These are phyloP conservation scores for Pholiota conissans DNA, from an alignment of 768 basidiomycete species.

Conservation along the genomic window DNA sequence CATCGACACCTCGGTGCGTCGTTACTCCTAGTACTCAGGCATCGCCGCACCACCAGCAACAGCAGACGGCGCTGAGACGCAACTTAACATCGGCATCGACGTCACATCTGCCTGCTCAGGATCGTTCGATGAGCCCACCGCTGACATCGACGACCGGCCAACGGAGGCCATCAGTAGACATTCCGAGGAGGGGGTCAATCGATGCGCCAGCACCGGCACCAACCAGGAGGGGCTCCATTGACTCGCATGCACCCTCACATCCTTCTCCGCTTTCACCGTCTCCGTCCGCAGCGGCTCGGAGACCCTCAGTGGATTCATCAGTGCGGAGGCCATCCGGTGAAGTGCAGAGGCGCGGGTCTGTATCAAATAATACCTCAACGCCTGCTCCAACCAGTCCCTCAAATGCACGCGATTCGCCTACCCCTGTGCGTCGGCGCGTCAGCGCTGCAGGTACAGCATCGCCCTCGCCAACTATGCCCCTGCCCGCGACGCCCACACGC, in stretches of 20 bases:
- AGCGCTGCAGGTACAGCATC: constrained; percentile 31
- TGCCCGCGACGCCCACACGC: background rate
- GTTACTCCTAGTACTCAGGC: background rate
- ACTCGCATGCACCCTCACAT: background rate
- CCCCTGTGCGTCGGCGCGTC: background rate
- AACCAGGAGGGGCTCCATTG: background rate
- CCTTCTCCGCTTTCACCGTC: background rate
- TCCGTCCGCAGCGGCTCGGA: background rate
- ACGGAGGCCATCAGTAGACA: constrained; percentile 24
- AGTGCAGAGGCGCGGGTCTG: background rate
- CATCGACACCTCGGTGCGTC: background rate
- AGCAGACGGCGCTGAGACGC: constrained; percentile 19
- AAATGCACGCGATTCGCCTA: background rate
- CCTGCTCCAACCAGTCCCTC: background rate
- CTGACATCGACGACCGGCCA: constrained; percentile 29
- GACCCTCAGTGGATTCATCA: background rate
- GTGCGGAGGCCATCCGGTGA: background rate
- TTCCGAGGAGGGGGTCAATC: background rate
- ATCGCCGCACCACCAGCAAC: background rate
- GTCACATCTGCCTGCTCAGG: constrained; percentile 48
- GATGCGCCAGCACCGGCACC: background rate
- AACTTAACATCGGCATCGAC: constrained; percentile 49
- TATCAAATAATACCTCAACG: background rate
- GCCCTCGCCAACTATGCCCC: constrained; percentile 32
- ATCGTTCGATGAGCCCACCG: constrained; percentile 15